Conservation (phyloP, 768 basidiomycete genomes). For the Suillus americanus region DNA sequence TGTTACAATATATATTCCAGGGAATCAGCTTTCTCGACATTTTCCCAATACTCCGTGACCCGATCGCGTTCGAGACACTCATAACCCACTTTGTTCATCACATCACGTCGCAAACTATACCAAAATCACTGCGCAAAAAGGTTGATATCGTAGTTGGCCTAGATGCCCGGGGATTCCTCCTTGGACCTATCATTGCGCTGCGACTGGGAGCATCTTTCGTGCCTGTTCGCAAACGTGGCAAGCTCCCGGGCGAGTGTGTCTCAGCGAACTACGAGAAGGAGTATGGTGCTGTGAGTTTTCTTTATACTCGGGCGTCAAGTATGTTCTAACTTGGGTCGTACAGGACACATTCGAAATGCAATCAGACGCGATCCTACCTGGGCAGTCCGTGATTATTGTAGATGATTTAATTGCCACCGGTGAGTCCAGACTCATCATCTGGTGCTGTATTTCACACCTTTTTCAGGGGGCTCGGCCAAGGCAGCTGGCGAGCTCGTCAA, state of each 20-base stretch:
- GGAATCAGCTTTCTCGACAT: conserved; percentile 94
- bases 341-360: conserved; percentile 98
- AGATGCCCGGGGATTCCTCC: conserved; percentile 93
- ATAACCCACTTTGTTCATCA: conserved; percentile 88
- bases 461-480: conserved; percentile 84
- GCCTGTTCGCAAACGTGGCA: conserved; percentile 91
- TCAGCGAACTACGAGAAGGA: conserved; percentile 85
- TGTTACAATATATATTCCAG: conserved; percentile 44
- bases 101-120: conserved; percentile 75
- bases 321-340: conserved; percentile 5
- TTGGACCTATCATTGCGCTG: conserved; percentile 90
- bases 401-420: conserved; percentile 98
- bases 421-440: conserved; percentile 30
- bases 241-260: conserved; percentile 87
- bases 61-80: conserved; percentile 84
- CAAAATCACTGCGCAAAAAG: conserved; percentile 56
- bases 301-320: background rate
- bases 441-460: conserved; percentile 2
- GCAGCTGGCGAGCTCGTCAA: conserved; percentile 89
- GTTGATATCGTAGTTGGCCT: conserved; percentile 93
- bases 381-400: conserved; percentile 82
- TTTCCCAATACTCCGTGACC: conserved; percentile 88
- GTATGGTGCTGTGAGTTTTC: conserved; percentile 71
- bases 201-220: conserved; percentile 93
- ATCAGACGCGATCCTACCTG: conserved; percentile 74